These are phyloP conservation scores for Austroboletus eburneus DNA, from an alignment of 768 basidiomycete species.

Conservation along the genomic window DNA sequence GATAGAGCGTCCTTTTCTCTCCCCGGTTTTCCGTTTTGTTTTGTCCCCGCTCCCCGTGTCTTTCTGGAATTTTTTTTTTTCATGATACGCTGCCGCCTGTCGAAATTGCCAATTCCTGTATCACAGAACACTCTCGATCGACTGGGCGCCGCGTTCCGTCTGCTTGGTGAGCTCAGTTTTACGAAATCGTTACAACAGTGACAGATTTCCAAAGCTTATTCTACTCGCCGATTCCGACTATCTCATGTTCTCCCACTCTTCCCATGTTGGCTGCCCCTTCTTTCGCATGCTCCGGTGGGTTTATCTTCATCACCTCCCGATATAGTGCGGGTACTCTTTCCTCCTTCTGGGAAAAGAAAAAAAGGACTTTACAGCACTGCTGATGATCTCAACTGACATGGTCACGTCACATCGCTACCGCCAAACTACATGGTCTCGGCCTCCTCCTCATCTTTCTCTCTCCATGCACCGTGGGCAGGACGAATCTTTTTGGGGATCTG, in stretches of 20 bases:
- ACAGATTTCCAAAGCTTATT: conserved; percentile 12
- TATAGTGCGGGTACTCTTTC: not conserved
- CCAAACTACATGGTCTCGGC: not conserved
- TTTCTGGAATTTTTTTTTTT: no score
- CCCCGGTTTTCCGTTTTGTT: no score
- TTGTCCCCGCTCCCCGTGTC: no score
- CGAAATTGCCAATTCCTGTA: conserved; percentile 18
- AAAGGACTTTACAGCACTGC: conserved; percentile 8
- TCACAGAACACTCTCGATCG: conserved; percentile 10
- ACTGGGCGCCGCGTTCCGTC: conserved; percentile 17
- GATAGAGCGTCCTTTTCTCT: no score
- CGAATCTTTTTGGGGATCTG: conserved; percentile 36
- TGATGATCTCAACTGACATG: conserved; percentile 24
- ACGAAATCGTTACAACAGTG: conserved; percentile 31
- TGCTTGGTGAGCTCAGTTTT: conserved; percentile 25
- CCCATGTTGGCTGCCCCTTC: not conserved
- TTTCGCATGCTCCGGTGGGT: not conserved
- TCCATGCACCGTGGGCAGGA: conserved; percentile 31
- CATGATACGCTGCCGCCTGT: conserved; percentile 2
- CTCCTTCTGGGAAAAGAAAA: no score
- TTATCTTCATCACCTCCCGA: conserved; percentile 2
- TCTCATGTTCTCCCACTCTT: conserved; percentile 4
- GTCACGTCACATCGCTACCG: conserved; percentile 4
- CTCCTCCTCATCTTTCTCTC: conserved; percentile 6
- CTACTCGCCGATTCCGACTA: conserved; percentile 11